phyloP scores from a whole-genome alignment of 2,329 filamentous ascomycete genomes.

The Chaetomiaceae sp. region DNA sequence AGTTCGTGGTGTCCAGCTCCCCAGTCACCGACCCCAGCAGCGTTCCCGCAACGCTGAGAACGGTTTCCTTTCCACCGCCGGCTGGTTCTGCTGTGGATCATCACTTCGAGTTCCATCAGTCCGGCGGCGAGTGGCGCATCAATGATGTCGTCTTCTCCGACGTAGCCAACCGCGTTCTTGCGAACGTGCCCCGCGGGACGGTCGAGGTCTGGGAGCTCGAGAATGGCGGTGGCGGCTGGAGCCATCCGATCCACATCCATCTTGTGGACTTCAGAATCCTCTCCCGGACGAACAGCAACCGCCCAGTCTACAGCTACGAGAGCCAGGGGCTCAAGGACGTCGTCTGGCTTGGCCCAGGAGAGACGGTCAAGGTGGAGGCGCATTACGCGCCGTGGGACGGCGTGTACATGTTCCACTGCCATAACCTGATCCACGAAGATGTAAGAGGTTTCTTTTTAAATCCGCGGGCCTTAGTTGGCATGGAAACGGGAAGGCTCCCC shows the following conservation, averaged over 20 bases:
- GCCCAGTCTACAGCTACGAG: constrained; percentile 43
- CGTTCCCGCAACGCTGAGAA: constrained; percentile 4
- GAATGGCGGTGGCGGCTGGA: constrained; percentile 40
- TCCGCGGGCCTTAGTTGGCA: too few relatives aligned
- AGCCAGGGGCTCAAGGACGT: constrained; percentile 48
- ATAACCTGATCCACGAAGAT: constrained; percentile 39
- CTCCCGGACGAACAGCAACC: constrained; percentile 38
- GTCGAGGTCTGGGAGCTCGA: constrained; percentile 40
- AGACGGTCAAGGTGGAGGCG: constrained; percentile 42
- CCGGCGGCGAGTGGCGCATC: constrained; percentile 35
- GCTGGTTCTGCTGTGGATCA: constrained; percentile 11
- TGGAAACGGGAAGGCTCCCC: too few relatives aligned
- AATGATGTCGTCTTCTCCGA: constrained; percentile 41
- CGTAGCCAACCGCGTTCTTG: constrained; percentile 36
- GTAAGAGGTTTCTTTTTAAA: too few relatives aligned
- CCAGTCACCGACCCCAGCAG: constrained; percentile 14
- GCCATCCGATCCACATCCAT: constrained; percentile 49
- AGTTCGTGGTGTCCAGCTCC: constrained; percentile 19
- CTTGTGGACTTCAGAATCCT: constrained; percentile 49
- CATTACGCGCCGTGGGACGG: constrained; percentile 31
- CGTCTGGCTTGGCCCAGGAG: constrained; percentile 41
- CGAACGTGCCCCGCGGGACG: constrained; percentile 36
- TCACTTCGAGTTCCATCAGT: constrained; percentile 19
- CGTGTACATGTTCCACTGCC: constrained; percentile 38
- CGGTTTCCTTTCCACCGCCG: constrained; percentile 16